These are phyloP conservation scores for Escovopsis weberi DNA, from an alignment of 2,329 filamentous ascomycete genomes.

Conservation along the genomic window DNA sequence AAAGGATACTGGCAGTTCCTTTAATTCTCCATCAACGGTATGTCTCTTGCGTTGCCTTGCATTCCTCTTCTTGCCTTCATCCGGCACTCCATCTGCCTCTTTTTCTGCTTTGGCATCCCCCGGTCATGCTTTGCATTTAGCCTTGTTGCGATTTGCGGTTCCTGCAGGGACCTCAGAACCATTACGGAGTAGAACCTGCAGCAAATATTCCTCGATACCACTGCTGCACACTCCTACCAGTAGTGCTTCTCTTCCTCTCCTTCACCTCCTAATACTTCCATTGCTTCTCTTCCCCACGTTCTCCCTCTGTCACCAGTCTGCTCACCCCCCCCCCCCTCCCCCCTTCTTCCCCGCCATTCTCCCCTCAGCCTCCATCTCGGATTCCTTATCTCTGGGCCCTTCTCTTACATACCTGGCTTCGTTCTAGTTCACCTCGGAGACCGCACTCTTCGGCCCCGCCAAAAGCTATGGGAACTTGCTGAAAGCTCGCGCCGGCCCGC, in stretches of 20 bases:
- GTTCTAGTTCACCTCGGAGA: slow-evolving; percentile 4
- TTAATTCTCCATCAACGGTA: neutral
- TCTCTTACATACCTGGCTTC: slow-evolving; percentile 5
- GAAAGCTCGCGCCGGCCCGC: slow-evolving; percentile 5
- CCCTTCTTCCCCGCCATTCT: no score
- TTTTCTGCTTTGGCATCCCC: slow-evolving; percentile 1
- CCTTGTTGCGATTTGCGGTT: no score
- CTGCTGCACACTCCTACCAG: neutral
- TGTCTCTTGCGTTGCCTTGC: neutral
- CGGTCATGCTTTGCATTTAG: neutral
- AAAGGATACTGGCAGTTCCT: neutral
- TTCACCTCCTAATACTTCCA: no score
- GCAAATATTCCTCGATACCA: no score
- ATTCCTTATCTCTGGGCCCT: neutral
- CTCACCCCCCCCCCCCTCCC: no score
- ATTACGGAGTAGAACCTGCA: no score
- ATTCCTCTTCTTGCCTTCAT: neutral
- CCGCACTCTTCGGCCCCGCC: slow-evolving; percentile 4
- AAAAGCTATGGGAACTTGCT: slow-evolving; percentile 7
- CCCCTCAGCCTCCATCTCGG: neutral
- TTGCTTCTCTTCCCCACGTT: no score
- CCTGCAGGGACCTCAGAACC: no score
- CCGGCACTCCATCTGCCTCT: neutral
- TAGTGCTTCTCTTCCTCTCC: no score
- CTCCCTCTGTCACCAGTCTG: no score